Evolutionary conservation across 1,139 yeast species (phyloP).

Genomic region (Candida labiduridarum): DNA sequence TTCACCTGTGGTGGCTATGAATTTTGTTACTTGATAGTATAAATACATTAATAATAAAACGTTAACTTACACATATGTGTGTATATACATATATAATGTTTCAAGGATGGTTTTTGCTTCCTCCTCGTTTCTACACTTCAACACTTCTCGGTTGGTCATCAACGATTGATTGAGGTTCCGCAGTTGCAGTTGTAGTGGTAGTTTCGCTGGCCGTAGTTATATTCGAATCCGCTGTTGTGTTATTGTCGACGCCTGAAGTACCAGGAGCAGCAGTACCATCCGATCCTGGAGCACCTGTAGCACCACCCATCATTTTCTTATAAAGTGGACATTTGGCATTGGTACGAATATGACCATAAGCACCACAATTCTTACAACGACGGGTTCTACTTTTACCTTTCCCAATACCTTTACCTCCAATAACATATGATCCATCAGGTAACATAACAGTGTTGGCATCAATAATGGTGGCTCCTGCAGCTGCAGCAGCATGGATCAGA

Average conservation of each 20-base stretch:
- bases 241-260: not conserved
- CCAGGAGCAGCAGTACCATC: not conserved
- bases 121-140: not conserved
- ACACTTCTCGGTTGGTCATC: slow-evolving; percentile 1
- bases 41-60: slow-evolving; percentile 2
- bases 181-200: not conserved
- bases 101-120: not conserved
- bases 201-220: not conserved
- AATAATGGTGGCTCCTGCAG: slow-evolving; percentile 40
- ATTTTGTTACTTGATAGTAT: not conserved
- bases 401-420: slow-evolving; percentile 67
- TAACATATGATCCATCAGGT: slow-evolving; percentile 50
- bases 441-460: slow-evolving; percentile 47
- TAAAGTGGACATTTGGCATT: slow-evolving; percentile 90
- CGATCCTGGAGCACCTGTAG: not conserved
- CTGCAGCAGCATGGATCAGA: slow-evolving; percentile 48
- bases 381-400: slow-evolving; percentile 81
- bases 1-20: no score
- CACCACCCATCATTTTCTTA: slow-evolving; percentile 27
- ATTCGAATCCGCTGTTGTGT: not conserved
- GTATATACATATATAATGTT: not conserved
- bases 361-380: slow-evolving; percentile 94
- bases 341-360: slow-evolving; percentile 91
- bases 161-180: not conserved
- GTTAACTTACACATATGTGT: not conserved